These are phyloP conservation scores for Globisporangium echinulatum DNA, from an alignment of 352 stramenopile genomes.

Conservation along the genomic window DNA sequence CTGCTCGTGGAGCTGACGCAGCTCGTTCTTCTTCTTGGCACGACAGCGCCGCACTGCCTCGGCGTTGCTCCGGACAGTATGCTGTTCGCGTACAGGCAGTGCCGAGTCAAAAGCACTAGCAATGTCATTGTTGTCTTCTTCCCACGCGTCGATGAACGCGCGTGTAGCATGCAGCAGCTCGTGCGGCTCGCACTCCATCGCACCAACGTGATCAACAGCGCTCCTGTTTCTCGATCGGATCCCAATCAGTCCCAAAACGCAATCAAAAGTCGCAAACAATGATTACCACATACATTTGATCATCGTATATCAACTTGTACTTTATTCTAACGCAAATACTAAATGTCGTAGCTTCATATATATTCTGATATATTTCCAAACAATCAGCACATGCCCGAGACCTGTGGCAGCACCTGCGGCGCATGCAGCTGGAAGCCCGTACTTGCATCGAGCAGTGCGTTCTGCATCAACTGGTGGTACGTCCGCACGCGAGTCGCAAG, in stretches of 20 bases:
- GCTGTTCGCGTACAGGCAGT: not conserved
- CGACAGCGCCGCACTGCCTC: slow-evolving; percentile 1
- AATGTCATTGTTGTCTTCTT: slow-evolving; percentile 5
- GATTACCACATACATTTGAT: too few species aligned
- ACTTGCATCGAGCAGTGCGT: slow-evolving; percentile 1
- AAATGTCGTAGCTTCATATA: too few species aligned
- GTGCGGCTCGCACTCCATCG: slow-evolving; percentile 11
- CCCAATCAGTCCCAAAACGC: too few species aligned
- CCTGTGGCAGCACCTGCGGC: not conserved
- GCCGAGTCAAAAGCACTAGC: not conserved
- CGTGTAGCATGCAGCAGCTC: slow-evolving; percentile 26
- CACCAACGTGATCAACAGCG: too few species aligned
- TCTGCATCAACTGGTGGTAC: slow-evolving; percentile 11
- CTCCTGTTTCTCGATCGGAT: too few species aligned
- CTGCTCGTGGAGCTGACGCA: not conserved
- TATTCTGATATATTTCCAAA: too few species aligned
- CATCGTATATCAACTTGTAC: too few species aligned
- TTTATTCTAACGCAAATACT: too few species aligned
- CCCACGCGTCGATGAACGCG: slow-evolving; percentile 36
- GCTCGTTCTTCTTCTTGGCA: slow-evolving; percentile 6
- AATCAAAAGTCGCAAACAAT: too few species aligned
- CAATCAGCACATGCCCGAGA: not conserved
- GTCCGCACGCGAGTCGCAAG: slow-evolving; percentile 2
- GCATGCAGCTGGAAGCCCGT: not conserved
- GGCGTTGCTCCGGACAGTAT: not conserved